Evolutionary conservation across 495 filamentous ascomycete genomes (phyloP), one percentile per base, ranked within the genome.

Genomic region (Neurospora sp.): DNA sequence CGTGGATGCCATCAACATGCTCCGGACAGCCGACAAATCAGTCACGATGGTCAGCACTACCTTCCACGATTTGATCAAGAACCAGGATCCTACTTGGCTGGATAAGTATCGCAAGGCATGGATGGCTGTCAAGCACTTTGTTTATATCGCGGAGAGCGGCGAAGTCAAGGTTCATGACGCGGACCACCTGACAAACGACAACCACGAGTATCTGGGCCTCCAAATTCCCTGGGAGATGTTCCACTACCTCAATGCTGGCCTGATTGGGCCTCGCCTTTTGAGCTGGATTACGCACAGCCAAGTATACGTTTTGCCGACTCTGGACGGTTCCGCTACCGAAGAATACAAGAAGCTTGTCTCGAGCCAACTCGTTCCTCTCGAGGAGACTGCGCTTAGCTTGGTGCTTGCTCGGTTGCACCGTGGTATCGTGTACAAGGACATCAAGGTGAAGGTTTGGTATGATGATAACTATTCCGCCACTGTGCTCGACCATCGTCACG

Each of bases 221-320:
- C 92, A 94, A 40, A 86, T 99, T 18, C 94, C 96, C 2, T 90
- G 94, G 71, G 96, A 99, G 82, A 84, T 99, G 7, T 97, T 94
- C 80, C 92, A 92, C 79, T 98, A 99, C 77, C 87, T 98, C 40
- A 93, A 93, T 73, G 90, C 88, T 39, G 96, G 93, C 39, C 81
- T 97, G 18, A 87, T 97, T 73, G 89, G 93, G 8, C 86, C 94
- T 3, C 90, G 94, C 46, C 83, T 97, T 18, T 86, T 96, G 10
- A 93, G 92, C 77, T 94, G 90, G 87, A 86, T 96, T 70, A 91
- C 91, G 1, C 91, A 91, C 40, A 90, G 92, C 38, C 90, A 94
- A 77, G 87, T 96, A 62, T 80, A 91, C 38, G 86, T 97, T 69
- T 84, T 87, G 31, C 89, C 94, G 69, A 95, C 94, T 10, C 82